Evolutionary conservation across 1,139 yeast genomes (phyloP).

Genomic region (Fermentozyma sake): DNA sequence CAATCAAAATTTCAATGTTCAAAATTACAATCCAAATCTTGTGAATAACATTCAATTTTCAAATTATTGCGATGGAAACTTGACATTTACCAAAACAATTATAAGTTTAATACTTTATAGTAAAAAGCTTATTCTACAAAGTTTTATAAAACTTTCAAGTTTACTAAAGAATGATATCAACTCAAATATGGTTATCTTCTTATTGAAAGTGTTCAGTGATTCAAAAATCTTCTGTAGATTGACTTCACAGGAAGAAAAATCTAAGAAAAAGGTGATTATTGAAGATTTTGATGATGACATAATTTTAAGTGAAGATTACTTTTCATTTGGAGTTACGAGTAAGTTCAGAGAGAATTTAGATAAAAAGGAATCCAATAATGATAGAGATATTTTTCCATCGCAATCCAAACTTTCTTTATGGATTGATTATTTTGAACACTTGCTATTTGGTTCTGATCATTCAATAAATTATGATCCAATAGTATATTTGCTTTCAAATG

Average conservation of each 20-base stretch:
- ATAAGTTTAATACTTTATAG: slow-evolving; percentile 31
- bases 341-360: slow-evolving; percentile 21
- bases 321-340: slow-evolving; percentile 39
- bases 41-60: slow-evolving; percentile 30
- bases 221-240: slow-evolving; percentile 28
- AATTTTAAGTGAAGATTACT: slow-evolving; percentile 30
- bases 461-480: slow-evolving; percentile 34
- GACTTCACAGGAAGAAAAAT: slow-evolving; percentile 17
- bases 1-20: slow-evolving; percentile 24
- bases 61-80: slow-evolving; percentile 16
- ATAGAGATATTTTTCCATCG: too few relatives aligned
- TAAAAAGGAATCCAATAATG: too few relatives aligned
- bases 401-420: slow-evolving; percentile 18
- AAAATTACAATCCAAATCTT: slow-evolving; percentile 27
- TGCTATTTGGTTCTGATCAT: slow-evolving; percentile 21
- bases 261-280: slow-evolving; percentile 13
- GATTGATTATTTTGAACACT: slow-evolving; percentile 31
- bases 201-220: slow-evolving; percentile 39
- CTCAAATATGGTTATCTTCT: slow-evolving; percentile 37
- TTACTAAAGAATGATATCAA: slow-evolving; percentile 34
- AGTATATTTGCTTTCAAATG: slow-evolving; percentile 22
- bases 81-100: slow-evolving; percentile 26
- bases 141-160: slow-evolving; percentile 28
- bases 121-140: slow-evolving; percentile 32
- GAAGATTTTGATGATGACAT: slow-evolving; percentile 23